Evolutionary conservation across 352 stramenopile species (phyloP).

Genomic region (Pythium dissimile): DNA sequence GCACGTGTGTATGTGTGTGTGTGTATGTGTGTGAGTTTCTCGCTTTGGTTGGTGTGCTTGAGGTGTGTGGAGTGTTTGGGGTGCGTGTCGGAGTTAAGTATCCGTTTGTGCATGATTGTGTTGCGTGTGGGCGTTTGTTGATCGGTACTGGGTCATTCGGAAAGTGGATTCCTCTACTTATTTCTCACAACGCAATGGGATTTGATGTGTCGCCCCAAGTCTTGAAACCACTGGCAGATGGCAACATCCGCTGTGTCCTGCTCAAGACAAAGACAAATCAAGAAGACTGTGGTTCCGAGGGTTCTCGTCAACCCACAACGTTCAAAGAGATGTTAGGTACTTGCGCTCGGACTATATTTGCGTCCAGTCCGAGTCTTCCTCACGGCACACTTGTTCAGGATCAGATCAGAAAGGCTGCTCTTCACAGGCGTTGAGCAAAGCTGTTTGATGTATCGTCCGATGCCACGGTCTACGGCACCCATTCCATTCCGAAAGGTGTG

Average conservation of each 20-base stretch:
- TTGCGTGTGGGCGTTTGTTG: too few relatives aligned
- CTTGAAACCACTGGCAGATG: constrained; percentile 12
- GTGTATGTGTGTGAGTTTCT: too few relatives aligned
- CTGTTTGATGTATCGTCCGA: not conserved
- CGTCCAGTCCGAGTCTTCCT: not conserved
- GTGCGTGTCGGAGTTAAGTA: too few relatives aligned
- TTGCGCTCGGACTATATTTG: constrained; percentile 6
- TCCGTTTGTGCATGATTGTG: too few relatives aligned
- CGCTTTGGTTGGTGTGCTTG: too few relatives aligned
- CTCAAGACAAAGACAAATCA: constrained; percentile 27
- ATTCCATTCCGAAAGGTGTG: constrained; percentile 16
- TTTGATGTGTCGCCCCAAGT: constrained; percentile 27
- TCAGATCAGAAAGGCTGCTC: not conserved
- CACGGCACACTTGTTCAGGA: not conserved
- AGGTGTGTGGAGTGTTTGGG: too few relatives aligned
- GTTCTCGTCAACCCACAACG: constrained; percentile 10
- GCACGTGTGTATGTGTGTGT: too few relatives aligned
- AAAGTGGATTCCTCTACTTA: too few relatives aligned
- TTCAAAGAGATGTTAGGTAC: constrained; percentile 2
- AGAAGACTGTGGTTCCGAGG: constrained; percentile 5
- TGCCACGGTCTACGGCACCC: constrained; percentile 1
- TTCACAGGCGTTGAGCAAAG: not conserved
- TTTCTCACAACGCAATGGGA: constrained; percentile 29
- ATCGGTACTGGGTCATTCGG: too few relatives aligned
- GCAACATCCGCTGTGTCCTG: constrained; percentile 18